Base-by-base conservation (phyloP, 345 rosid genomes). In the Arabis hirsuta region DNA sequence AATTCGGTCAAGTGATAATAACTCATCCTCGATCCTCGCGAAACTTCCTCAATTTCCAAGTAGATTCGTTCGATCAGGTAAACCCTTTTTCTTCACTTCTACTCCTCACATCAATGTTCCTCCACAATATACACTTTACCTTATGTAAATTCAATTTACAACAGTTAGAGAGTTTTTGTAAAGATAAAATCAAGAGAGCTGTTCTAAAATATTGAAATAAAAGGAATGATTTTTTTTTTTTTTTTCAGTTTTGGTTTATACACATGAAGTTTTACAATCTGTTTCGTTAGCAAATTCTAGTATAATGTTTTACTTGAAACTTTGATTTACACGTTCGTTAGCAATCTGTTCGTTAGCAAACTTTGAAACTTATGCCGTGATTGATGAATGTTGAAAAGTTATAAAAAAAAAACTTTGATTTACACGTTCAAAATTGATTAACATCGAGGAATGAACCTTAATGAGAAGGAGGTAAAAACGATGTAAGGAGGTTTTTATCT, bases 41-140 rank as follows among this genome's bases (percentile, higher is more conserved):
- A 76, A 69, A 69, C 65, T 69, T 69, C 65, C 69, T 62, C 79
- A 69, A 55, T 62, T 75, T 46, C 74, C 79, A 75, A 69, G 79
- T 76, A 76, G 79, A 69, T 76, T 76, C 74, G 20, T 62, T 69
- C 55, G 24, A 19, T 66, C 70, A 76, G 65, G 70, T 54, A 61
- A 68, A 69, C 50, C 38, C 67, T 67, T 53, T 60, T 42, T 16
- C 41, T 58, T 66, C 69, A 31, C 31, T 67, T 58, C 50, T 67
- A 16, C 61, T 34, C 14, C 78, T 67, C 56, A 60, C 69, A 74
- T 47, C 47, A 32, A 36, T 75, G 73, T 67, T 57, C 47, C 69
- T 53, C 73, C 55, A 44, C 16, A 16, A 16, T 16, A 16, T 31
- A 43, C 68, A 67, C 69, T 22, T 52, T 24, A 46, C 65, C 58